A percentile compares a stretch with the other conserved stretches of the same genome.
These are phyloP conservation scores for Agrocybe praecox DNA, from an alignment of 768 basidiomycete genomes.

Conservation along the genomic window DNA sequence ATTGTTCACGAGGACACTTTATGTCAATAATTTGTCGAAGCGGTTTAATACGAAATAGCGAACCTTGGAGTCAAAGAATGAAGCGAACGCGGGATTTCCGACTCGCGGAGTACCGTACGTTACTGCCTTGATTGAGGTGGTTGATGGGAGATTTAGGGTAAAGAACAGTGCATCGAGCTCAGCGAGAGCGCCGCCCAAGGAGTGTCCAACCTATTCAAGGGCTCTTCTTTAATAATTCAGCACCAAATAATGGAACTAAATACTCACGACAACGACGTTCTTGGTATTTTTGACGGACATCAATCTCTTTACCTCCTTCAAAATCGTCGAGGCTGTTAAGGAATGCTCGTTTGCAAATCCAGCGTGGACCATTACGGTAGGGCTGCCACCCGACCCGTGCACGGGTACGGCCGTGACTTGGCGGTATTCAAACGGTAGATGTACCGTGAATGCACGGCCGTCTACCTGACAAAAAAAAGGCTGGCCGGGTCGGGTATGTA, in stretches of 20 bases:
- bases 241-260: neutral
- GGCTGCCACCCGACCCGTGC: neutral
- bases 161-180: constrained; percentile 55
- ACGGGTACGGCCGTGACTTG: neutral
- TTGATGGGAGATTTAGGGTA: constrained; percentile 45
- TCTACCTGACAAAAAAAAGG: neutral
- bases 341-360: constrained; percentile 55
- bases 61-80: constrained; percentile 49
- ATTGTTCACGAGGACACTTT: neutral
- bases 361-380: constrained; percentile 41
- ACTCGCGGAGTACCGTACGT: constrained; percentile 57
- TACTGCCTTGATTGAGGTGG: constrained; percentile 39
- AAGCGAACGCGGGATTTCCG: constrained; percentile 49
- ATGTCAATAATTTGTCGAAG: neutral
- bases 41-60: neutral
- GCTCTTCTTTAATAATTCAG: neutral
- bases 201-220: constrained; percentile 43
- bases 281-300: constrained; percentile 30
- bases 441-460: neutral
- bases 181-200: constrained; percentile 55
- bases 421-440: neutral
- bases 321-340: constrained; percentile 33
- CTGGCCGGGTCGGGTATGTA: neutral
- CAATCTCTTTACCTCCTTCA: constrained; percentile 41
- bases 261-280: constrained; percentile 40